Base-by-base conservation (phyloP, 352 stramenopile genomes). In the Aphanomyces invadans region DNA sequence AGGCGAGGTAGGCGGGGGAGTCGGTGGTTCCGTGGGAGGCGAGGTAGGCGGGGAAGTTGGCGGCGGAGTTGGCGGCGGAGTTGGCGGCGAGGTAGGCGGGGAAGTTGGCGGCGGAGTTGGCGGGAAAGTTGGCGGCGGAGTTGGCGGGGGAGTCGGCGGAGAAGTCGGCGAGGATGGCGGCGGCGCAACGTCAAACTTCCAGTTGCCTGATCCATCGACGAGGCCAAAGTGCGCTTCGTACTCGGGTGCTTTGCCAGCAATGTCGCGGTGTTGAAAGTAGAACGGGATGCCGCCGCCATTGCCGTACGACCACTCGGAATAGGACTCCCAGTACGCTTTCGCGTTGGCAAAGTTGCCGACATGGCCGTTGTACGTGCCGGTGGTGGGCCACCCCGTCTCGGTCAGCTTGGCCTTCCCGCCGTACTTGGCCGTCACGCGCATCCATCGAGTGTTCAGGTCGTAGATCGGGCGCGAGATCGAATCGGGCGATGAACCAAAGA, bases 141-240 rank as follows among this genome's bases (percentile, higher is more conserved):
- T 67, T 1, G 60, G 60, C 21, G 60, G n/a, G 9, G 45, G 26
- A 25, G 60, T 67, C 7, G 60, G 38, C 0, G 42, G 38, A 1
- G 60, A 2, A 3, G 60, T 33, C 21, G 55, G 21, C 17, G 55
- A 5, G 19, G 55, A 25, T 26, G 60, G 39, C 21, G 60, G n/a
- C 21, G 60, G 60, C 11, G 49, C 49, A 12, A 67, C 48, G 45
- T 67, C 48, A 44, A 67, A 67, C 44, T 67, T 67, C 60, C 60
- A 67, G 7, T 51, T 57, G 49, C 60, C 60, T 10, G 25, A 57
- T 9, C 54, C 68, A 55, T 81, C 74, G 45, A 28, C 28, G 44
- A 77, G 46, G 44, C 80, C 80, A 62, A 89, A 89, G 73, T 76
- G 73, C 59, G 72, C 84, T 67, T 89, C 80, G 73, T 79, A 89